Evolutionary conservation across 2,329 filamentous ascomycete species (phyloP).

Genomic region (Nothomitra cinnamomea): DNA sequence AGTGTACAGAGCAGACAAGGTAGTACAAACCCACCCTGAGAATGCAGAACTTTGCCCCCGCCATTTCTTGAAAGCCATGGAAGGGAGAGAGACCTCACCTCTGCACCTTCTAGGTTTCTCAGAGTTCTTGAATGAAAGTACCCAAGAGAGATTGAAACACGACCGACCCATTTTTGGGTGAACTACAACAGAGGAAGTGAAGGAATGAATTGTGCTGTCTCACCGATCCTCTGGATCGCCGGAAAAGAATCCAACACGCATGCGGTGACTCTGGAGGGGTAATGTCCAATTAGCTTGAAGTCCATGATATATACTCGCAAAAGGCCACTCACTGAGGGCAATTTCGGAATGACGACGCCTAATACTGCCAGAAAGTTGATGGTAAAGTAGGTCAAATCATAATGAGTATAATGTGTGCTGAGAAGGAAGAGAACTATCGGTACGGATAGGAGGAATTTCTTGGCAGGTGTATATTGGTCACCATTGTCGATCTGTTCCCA

Average conservation of each 20-base stretch:
- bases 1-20: constrained; percentile 1
- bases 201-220: not conserved
- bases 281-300: constrained; percentile 13
- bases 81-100: not conserved
- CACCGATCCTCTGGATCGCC: constrained; percentile 10
- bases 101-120: not conserved
- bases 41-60: not conserved
- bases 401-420: constrained; percentile 98
- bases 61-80: not conserved
- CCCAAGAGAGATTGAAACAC: not conserved
- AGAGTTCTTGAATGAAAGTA: not conserved
- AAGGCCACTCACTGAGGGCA: constrained; percentile 63
- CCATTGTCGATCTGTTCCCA: constrained; percentile 99
- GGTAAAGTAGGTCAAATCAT: constrained; percentile 89
- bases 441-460: constrained; percentile 92
- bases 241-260: constrained; percentile 13
- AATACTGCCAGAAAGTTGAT: constrained; percentile 92
- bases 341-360: constrained; percentile 86
- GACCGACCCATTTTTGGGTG: not conserved
- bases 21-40: not conserved
- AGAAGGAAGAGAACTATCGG: constrained; percentile 88
- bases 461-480: constrained; percentile 94
- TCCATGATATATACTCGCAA: constrained; percentile 5
- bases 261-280: constrained; percentile 10
- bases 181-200: not conserved